A percentile compares a stretch with the other conserved stretches of the same genome.
phyloP scores from a whole-genome alignment of 768 basidiomycete genomes.

The Phylloporus sp. region DNA sequence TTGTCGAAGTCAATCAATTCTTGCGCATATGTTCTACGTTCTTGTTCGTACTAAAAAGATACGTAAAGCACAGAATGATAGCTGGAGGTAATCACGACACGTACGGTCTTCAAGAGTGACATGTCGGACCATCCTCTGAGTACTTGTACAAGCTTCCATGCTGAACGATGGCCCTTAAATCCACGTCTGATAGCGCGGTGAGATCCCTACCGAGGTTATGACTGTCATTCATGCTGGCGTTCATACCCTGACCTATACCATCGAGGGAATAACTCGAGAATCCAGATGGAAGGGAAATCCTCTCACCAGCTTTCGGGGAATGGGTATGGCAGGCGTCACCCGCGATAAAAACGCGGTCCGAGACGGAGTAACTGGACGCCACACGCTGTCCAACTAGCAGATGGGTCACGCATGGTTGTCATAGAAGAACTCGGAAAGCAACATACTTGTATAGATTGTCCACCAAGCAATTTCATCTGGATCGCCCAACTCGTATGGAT shows the following conservation, averaged over 20 bases:
- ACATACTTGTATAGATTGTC: conserved; percentile 65
- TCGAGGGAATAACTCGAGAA: too few relatives aligned
- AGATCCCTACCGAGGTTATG: too few relatives aligned
- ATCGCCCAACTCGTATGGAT: conserved; percentile 49
- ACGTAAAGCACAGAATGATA: not conserved
- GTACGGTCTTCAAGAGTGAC: conserved; percentile 35
- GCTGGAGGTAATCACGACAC: conserved; percentile 1
- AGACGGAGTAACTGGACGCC: conserved; percentile 53
- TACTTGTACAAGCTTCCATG: too few relatives aligned
- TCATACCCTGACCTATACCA: conserved; percentile 36
- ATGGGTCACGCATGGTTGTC: not conserved
- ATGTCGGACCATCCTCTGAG: conserved; percentile 33
- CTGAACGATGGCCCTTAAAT: too few relatives aligned
- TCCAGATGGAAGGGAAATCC: not conserved
- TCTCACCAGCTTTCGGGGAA: not conserved
- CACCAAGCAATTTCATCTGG: conserved; percentile 58
- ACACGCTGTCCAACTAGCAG: conserved; percentile 66
- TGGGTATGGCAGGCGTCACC: not conserved
- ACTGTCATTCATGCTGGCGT: too few relatives aligned
- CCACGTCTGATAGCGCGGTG: too few relatives aligned
- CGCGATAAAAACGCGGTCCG: conserved; percentile 53
- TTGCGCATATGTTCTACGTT: conserved; percentile 59
- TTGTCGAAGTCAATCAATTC: conserved; percentile 68
- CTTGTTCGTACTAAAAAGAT: conserved; percentile 51
- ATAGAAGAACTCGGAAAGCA: not conserved